Evolutionary conservation across 805 yeast genomes (phyloP).

Genomic region (Saturnispora zaruensis): DNA sequence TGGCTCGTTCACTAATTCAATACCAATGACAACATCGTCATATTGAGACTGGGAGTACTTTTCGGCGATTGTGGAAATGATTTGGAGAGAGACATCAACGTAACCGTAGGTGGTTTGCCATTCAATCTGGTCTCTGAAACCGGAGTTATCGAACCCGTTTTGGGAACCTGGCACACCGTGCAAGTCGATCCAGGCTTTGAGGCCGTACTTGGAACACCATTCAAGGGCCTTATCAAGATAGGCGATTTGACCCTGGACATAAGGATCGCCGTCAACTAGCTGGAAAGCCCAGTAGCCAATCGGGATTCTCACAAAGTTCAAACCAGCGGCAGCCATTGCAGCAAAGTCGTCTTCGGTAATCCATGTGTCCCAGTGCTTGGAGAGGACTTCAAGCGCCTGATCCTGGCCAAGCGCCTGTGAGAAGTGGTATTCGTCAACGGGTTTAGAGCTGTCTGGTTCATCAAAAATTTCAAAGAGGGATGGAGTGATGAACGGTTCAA

Average conservation of each 20-base stretch:
- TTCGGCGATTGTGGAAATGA: conserved; percentile 43
- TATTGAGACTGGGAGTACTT: conserved; percentile 58
- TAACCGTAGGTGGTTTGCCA: conserved; percentile 45
- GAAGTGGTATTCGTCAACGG: conserved; percentile 79
- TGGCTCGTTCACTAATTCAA: conserved; percentile 86
- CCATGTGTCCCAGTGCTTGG: conserved; percentile 73
- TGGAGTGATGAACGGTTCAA: conserved; percentile 84
- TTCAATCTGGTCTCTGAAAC: conserved; percentile 47
- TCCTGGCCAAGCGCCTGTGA: conserved; percentile 52
- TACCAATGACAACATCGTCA: conserved; percentile 69
- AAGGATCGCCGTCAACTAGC: conserved; percentile 45
- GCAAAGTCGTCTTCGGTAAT: conserved; percentile 64
- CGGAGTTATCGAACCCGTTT: conserved; percentile 80
- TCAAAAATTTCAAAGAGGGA: conserved; percentile 52
- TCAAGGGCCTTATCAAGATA: conserved; percentile 56
- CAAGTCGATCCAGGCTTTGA: conserved; percentile 66
- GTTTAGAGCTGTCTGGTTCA: conserved; percentile 36
- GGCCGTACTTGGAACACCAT: conserved; percentile 54
- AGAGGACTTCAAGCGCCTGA: conserved; percentile 42
- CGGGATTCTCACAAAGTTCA: conserved; percentile 70
- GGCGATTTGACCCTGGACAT: conserved; percentile 54
- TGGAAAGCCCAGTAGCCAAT: conserved; percentile 78
- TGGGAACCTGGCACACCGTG: conserved; percentile 84
- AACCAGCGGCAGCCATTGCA: conserved; percentile 50
- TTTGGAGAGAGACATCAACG: conserved; percentile 44